Percentiles rank a stretch among this genome's conserved stretches.
phyloP scores from a whole-genome alignment of 2,329 filamentous ascomycete genomes.

The Chrysosporium keratinophilum region DNA sequence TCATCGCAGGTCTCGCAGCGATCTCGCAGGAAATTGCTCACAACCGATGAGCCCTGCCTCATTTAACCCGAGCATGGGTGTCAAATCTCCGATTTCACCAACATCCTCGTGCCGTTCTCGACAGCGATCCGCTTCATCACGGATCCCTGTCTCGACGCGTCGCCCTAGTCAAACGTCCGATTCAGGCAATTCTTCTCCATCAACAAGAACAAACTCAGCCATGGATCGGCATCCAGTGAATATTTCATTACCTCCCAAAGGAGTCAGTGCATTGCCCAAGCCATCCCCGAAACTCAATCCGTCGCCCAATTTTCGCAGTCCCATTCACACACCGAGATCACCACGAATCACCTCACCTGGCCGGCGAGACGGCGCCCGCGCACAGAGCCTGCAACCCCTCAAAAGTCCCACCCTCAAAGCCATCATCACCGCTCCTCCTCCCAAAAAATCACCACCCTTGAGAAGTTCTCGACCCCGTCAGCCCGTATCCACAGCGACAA shows the following conservation, averaged over 20 bases:
- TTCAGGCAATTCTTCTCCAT: slow-evolving; percentile 31
- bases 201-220: slow-evolving; percentile 27
- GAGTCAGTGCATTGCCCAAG: slow-evolving; percentile 34
- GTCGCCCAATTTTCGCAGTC: slow-evolving; percentile 5
- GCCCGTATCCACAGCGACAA: slow-evolving; percentile 63
- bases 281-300: slow-evolving; percentile 15
- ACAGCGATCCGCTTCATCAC: slow-evolving; percentile 24
- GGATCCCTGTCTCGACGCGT: slow-evolving; percentile 38
- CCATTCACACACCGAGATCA: background rate
- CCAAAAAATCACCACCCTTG: slow-evolving; percentile 61
- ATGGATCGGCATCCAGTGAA: slow-evolving; percentile 23
- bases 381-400: slow-evolving; percentile 32
- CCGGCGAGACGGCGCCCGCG: slow-evolving; percentile 26
- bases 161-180: slow-evolving; percentile 33
- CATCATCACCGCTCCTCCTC: slow-evolving; percentile 58
- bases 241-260: slow-evolving; percentile 31
- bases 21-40: slow-evolving; percentile 38
- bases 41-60: slow-evolving; percentile 23
- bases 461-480: slow-evolving; percentile 74
- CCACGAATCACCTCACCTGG: slow-evolving; percentile 26
- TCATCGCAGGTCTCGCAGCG: slow-evolving; percentile 44
- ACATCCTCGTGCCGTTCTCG: slow-evolving; percentile 3
- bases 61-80: slow-evolving; percentile 28
- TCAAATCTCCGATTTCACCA: slow-evolving; percentile 20
- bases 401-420: slow-evolving; percentile 56